Percentiles rank a stretch among this genome's conserved stretches.
phyloP scores from a whole-genome alignment of 257 asterid species.

The Salvia splendens region DNA sequence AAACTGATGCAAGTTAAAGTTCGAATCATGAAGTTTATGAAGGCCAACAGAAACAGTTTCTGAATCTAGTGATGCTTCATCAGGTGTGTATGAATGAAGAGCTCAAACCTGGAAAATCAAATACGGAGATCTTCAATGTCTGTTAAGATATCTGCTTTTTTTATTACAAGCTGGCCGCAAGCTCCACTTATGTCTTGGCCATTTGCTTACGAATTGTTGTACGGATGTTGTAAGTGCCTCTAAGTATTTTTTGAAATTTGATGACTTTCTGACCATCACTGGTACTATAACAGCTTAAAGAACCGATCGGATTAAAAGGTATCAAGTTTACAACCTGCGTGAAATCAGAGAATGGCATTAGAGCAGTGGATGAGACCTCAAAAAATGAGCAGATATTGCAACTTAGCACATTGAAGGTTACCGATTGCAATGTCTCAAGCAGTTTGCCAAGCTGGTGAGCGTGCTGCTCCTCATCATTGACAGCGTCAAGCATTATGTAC shows the following conservation, averaged over 20 bases:
- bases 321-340: constrained; percentile 90
- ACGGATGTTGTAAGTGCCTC: constrained; percentile 75
- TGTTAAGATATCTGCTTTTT: constrained; percentile 47
- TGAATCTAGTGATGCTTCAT: constrained; percentile 15
- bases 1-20: not conserved
- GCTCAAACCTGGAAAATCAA: constrained; percentile 38
- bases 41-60: not conserved
- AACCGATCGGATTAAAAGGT: constrained; percentile 94
- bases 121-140: constrained; percentile 87
- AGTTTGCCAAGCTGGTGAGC: constrained; percentile 93
- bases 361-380: constrained; percentile 6
- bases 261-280: constrained; percentile 64
- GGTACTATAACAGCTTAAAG: constrained; percentile 59
- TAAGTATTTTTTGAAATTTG: constrained; percentile 72
- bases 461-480: constrained; percentile 86
- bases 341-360: constrained; percentile 21
- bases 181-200: constrained; percentile 99
- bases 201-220: constrained; percentile 93
- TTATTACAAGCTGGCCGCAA: constrained; percentile 90
- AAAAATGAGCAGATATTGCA: constrained; percentile 10
- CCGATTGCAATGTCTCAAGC: constrained; percentile 72
- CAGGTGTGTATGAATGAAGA: not conserved
- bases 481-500: constrained; percentile 96
- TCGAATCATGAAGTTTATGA: not conserved
- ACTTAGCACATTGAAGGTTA: constrained; percentile 36